These are phyloP conservation scores for Caloboletus inedulis DNA, from an alignment of 1,284 basidiomycete genomes.

Conservation along the genomic window DNA sequence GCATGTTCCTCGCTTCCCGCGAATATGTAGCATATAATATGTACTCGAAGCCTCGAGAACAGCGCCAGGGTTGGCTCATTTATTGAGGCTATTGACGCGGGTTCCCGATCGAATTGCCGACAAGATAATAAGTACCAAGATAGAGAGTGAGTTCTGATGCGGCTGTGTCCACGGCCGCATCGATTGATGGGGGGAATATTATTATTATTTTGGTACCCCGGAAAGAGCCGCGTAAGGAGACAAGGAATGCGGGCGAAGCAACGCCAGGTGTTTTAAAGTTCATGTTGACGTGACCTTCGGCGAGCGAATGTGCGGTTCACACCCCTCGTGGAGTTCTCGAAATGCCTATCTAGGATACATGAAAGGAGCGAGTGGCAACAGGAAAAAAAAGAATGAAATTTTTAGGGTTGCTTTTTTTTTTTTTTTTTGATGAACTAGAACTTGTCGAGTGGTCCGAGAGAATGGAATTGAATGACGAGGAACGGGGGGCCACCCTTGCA, in stretches of 20 bases:
- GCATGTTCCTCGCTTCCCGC: constrained; percentile 17
- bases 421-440: constrained; percentile 4
- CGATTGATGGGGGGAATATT: neutral
- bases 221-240: constrained; percentile 5
- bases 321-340: constrained; percentile 6
- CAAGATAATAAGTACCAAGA: constrained; percentile 16
- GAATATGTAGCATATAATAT: constrained; percentile 13
- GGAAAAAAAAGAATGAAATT: constrained; percentile 4
- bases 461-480: constrained; percentile 15
- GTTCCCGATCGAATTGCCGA: constrained; percentile 17
- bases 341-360: constrained; percentile 25
- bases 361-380: constrained; percentile 17
- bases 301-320: constrained; percentile 13
- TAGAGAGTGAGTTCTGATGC: constrained; percentile 10
- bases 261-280: constrained; percentile 12
- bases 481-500: constrained; percentile 10
- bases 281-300: constrained; percentile 17
- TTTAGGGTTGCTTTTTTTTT: constrained; percentile 9
- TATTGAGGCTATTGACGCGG: neutral
- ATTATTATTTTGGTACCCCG: constrained; percentile 4
- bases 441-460: neutral
- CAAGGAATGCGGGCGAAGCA: neutral
- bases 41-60: constrained; percentile 15
- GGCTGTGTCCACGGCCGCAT: constrained; percentile 10
- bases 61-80: constrained; percentile 2